phyloP scores from a whole-genome alignment of 257 asterid species.

The Leptodermis oblonga region DNA sequence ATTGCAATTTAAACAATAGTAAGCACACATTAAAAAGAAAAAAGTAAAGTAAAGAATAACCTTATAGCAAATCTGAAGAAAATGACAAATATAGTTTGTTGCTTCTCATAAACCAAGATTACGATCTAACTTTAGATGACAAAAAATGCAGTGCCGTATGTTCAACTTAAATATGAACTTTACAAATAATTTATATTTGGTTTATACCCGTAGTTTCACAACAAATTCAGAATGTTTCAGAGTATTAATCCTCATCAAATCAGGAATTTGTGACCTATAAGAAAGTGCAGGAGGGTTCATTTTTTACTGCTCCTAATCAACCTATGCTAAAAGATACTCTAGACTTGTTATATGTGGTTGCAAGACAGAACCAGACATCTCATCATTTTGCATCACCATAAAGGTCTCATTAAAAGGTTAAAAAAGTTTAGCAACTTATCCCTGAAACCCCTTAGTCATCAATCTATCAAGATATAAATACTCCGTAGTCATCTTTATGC shows the following conservation, averaged over 20 bases:
- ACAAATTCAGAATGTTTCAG: neutral
- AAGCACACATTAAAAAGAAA: slow-evolving; percentile 18
- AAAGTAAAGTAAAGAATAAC: slow-evolving; percentile 2
- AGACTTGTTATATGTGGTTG: neutral
- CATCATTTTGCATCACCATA: neutral
- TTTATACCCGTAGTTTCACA: neutral
- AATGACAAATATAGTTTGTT: neutral
- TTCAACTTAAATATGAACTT: neutral
- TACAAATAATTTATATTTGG: neutral
- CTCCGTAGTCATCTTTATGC: neutral
- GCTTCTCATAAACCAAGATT: neutral
- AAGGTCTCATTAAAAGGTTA: neutral
- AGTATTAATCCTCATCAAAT: neutral
- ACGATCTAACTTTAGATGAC: neutral
- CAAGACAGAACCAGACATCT: neutral
- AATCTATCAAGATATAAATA: neutral
- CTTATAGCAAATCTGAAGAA: neutral
- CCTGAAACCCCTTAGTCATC: neutral
- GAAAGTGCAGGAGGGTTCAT: neutral
- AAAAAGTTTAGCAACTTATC: neutral
- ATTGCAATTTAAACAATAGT: slow-evolving; percentile 21
- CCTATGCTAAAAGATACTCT: neutral
- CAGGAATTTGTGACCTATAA: neutral
- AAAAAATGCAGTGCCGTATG: neutral
- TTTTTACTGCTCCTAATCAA: neutral